These are phyloP conservation scores for Zygoascus meyerae DNA, from an alignment of 1,139 yeast genomes.

Conservation along the genomic window DNA sequence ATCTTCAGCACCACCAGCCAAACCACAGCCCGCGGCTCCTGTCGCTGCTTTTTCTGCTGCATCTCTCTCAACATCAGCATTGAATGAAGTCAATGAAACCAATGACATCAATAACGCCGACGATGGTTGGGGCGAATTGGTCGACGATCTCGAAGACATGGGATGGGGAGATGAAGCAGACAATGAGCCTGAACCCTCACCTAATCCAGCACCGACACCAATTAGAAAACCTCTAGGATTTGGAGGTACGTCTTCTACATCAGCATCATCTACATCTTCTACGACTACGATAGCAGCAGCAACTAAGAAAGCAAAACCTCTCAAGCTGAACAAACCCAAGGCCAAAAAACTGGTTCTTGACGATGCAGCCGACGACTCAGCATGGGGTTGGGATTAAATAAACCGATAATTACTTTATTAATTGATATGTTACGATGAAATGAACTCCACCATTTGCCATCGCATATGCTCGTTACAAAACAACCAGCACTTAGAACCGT, in stretches of 20 bases:
- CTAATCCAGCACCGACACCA: not conserved
- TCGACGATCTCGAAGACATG: constrained; percentile 8
- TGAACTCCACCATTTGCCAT: too few species aligned
- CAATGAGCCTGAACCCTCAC: constrained; percentile 3
- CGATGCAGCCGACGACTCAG: constrained; percentile 8
- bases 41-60: not conserved
- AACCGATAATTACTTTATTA: not conserved
- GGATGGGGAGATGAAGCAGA: constrained; percentile 10
- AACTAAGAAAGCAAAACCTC: constrained; percentile 5
- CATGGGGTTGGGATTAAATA: constrained; percentile 9
- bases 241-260: too few species aligned
- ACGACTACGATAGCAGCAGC: not conserved
- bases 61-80: not conserved
- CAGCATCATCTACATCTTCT: not conserved
- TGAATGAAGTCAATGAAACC: not conserved
- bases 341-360: constrained; percentile 6
- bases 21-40: not conserved
- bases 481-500: constrained; percentile 18
- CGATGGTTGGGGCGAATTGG: constrained; percentile 6
- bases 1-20: constrained; percentile 7
- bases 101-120: constrained; percentile 1
- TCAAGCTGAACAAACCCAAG: constrained; percentile 7
- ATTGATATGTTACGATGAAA: not conserved
- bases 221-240: not conserved
- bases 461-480: not conserved